phyloP scores from a whole-genome alignment of 2,329 filamentous ascomycete species.

The Hymenoscyphus occultus region DNA sequence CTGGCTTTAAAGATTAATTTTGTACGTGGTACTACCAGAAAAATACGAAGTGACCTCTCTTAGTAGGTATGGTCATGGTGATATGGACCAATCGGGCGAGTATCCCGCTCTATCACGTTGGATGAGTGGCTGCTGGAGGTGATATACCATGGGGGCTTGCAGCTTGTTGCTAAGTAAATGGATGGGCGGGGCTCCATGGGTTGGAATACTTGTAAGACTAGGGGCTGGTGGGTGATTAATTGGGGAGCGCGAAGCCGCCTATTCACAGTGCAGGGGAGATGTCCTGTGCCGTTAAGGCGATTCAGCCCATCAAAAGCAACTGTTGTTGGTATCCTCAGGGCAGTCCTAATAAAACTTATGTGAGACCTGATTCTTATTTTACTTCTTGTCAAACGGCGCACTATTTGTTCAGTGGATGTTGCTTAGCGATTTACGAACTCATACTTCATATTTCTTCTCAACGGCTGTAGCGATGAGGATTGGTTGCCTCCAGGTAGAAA shows the following conservation, averaged over 20 bases:
- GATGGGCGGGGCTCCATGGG: too few species aligned
- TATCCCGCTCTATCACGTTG: too few species aligned
- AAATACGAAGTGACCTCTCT: too few species aligned
- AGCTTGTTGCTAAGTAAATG: too few species aligned
- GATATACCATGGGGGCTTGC: too few species aligned
- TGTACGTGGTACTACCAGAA: too few species aligned
- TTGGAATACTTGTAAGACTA: too few species aligned
- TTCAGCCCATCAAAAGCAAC: neutral
- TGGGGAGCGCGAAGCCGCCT: neutral
- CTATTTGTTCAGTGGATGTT: neutral
- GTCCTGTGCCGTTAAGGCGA: neutral
- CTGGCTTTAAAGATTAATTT: too few species aligned
- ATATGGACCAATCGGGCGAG: too few species aligned
- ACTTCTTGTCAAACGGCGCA: neutral
- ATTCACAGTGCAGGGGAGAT: neutral
- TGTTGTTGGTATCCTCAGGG: neutral
- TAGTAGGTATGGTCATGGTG: too few species aligned
- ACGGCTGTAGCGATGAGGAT: slow-evolving; percentile 54
- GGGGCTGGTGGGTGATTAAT: too few species aligned
- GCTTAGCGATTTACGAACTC: neutral
- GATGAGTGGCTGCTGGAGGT: too few species aligned
- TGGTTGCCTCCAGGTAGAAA: slow-evolving; percentile 56
- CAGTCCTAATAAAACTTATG: neutral
- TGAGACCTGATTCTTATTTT: neutral
- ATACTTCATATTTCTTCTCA: neutral